phyloP scores from a whole-genome alignment of 352 stramenopile genomes.

The Phytophthora fragariae region DNA sequence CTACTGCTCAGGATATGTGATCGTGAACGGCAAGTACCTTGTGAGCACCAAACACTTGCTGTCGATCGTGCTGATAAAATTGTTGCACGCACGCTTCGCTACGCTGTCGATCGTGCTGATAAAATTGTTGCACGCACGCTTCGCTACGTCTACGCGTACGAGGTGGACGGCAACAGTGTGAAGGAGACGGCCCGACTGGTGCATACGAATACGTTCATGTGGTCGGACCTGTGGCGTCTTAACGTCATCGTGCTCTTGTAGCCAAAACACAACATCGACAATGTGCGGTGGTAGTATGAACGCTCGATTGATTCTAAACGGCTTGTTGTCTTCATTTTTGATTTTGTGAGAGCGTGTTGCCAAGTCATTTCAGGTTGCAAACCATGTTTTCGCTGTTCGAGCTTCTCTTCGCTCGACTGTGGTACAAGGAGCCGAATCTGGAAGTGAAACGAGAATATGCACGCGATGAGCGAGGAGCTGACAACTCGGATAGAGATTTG shows the following conservation, averaged over 20 bases:
- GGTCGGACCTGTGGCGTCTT: conserved; percentile 33
- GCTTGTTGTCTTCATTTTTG: neutral
- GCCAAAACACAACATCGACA: neutral
- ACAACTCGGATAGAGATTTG: neutral
- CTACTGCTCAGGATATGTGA: conserved; percentile 46
- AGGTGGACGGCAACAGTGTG: conserved; percentile 45
- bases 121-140: conserved; percentile 30
- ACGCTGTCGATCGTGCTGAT: conserved; percentile 39
- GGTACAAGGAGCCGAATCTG: neutral
- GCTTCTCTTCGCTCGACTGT: no score
- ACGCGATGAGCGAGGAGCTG: neutral
- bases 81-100: conserved; percentile 19
- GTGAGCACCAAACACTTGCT: conserved; percentile 42
- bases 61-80: conserved; percentile 43
- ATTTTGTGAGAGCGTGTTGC: neutral
- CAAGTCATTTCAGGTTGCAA: no score
- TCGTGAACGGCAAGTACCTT: conserved; percentile 47
- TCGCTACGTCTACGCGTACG: conserved; percentile 39
- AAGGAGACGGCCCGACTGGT: conserved; percentile 41
- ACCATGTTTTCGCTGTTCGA: no score
- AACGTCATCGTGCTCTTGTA: conserved; percentile 38
- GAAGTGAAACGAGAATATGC: conserved; percentile 1
- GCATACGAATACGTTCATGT: conserved; percentile 42
- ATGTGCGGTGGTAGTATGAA: neutral
- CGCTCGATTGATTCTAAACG: no score